These are phyloP conservation scores for Spencermartinsiella europaea DNA, from an alignment of 805 yeast species.

Conservation along the genomic window DNA sequence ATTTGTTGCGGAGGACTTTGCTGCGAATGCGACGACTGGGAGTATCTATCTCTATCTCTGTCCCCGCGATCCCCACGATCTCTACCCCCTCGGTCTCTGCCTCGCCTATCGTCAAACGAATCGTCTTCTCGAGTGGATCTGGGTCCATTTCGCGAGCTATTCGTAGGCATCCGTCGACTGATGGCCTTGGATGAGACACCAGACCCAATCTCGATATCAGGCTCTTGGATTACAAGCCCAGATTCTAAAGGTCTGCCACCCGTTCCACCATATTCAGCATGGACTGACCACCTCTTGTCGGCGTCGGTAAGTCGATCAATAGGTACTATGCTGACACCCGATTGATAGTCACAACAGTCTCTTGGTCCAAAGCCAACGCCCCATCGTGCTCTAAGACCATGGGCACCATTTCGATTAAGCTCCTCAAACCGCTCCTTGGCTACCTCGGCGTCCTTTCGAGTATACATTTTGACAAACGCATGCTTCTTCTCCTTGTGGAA, in stretches of 20 bases:
- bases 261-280: constrained; percentile 97
- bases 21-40: background rate
- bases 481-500: constrained; percentile 86
- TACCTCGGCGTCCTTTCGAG: constrained; percentile 85
- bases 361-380: constrained; percentile 99
- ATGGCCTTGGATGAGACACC: constrained; percentile 91
- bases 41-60: background rate
- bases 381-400: constrained; percentile 84
- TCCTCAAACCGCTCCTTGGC: constrained; percentile 63
- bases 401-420: constrained; percentile 53
- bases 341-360: constrained; percentile 93
- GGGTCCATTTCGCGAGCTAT: constrained; percentile 80
- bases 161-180: constrained; percentile 88
- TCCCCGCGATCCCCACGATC: background rate
- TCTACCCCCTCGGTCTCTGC: background rate
- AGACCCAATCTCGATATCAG: constrained; percentile 93
- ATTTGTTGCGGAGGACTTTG: constrained; percentile 2
- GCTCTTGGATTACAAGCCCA: constrained; percentile 89
- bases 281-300: constrained; percentile 80
- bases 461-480: constrained; percentile 92
- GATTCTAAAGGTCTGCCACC: constrained; percentile 77
- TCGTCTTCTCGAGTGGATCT: constrained; percentile 47
- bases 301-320: constrained; percentile 87
- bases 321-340: constrained; percentile 85
- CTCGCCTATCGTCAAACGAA: background rate